Base-by-base conservation (phyloP, 768 basidiomycete species). In the Lactarius hengduanensis region DNA sequence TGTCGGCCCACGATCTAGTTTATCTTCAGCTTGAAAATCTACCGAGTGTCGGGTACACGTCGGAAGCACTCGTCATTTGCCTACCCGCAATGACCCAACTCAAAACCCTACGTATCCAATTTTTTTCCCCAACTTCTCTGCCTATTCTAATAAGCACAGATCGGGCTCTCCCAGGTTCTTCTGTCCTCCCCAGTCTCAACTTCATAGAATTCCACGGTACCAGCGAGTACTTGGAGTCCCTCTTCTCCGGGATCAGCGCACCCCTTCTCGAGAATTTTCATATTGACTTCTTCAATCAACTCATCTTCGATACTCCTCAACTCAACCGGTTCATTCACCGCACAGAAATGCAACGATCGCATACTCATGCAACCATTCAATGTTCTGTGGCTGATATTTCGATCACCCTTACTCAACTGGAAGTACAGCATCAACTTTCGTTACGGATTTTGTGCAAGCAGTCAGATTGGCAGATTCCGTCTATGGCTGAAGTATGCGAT, bases 141-240 rank as follows among this genome's bases (percentile, higher is more conserved):
- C 43, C 54, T 3, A 20, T 32, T 16, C 0, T 56, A 20, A 20
- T 56, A 20, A 8, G 5, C 16, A 11, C n/a, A 22, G 47, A 50
- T 22, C 47, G 26, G 0, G 20, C 8, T 32, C 4, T 15, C 6
- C 34, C 43, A 4, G 4, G 30, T 5, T 32, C 2, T 18, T 26
- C 16, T 9, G 10, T 20, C 32, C 64, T 65, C 22, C 54, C 32
- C 3, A 16, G 32, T 20, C 59, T 65, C 15, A 30, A 56, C 20
- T 20, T 13, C 1, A 54, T 61, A 10, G n/a, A 41, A 43, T 65
- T 65, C 34, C 40, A 47, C 16, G 64, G 64, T 30, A 10, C 16
- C 18, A 28, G 16, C 22, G 64, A 65, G 30, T 32, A 60, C 54
- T 47, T 65, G 32, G 64, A 65, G 30, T 28, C 18, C 34, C 59